These are phyloP conservation scores for Aspergillus sclerotiicarbonarius DNA, from an alignment of 495 filamentous ascomycete species.

Conservation along the genomic window DNA sequence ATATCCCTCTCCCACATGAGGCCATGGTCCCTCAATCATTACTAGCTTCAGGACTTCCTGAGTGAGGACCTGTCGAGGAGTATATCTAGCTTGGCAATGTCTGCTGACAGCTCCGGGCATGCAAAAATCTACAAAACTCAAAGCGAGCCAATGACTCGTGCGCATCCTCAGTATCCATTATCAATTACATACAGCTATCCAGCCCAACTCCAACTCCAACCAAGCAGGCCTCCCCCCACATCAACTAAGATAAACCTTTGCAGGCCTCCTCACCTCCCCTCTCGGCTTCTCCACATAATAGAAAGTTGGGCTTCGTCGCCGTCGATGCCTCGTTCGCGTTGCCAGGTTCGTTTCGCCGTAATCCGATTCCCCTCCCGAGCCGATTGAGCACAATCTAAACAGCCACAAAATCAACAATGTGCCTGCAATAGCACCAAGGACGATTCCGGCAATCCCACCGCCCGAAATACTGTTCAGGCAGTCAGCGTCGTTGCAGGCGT, in stretches of 20 bases:
- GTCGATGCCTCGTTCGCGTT: slow-evolving; percentile 10
- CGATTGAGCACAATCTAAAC: slow-evolving; percentile 26
- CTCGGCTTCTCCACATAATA: slow-evolving; percentile 40
- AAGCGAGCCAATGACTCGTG: too few relatives aligned
- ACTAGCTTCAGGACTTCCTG: too few relatives aligned
- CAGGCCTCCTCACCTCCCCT: slow-evolving; percentile 30
- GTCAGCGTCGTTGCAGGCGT: not conserved
- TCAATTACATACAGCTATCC: too few relatives aligned
- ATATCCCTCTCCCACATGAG: too few relatives aligned
- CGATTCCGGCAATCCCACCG: slow-evolving; percentile 59
- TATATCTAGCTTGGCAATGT: too few relatives aligned
- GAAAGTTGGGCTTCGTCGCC: slow-evolving; percentile 22
- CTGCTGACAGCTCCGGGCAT: too few relatives aligned
- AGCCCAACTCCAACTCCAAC: too few relatives aligned
- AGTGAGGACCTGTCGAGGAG: too few relatives aligned
- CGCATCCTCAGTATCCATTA: too few relatives aligned
- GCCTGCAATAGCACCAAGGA: slow-evolving; percentile 57
- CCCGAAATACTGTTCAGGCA: slow-evolving; percentile 32
- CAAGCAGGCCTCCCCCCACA: not conserved
- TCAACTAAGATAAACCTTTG: slow-evolving; percentile 35
- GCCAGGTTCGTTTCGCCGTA: slow-evolving; percentile 18
- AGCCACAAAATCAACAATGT: slow-evolving; percentile 56
- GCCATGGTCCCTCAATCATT: too few relatives aligned
- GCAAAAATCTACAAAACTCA: too few relatives aligned
- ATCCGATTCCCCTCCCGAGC: slow-evolving; percentile 23